Base-by-base conservation (phyloP, 306 rosid genomes). In the Vigna unguiculata region DNA sequence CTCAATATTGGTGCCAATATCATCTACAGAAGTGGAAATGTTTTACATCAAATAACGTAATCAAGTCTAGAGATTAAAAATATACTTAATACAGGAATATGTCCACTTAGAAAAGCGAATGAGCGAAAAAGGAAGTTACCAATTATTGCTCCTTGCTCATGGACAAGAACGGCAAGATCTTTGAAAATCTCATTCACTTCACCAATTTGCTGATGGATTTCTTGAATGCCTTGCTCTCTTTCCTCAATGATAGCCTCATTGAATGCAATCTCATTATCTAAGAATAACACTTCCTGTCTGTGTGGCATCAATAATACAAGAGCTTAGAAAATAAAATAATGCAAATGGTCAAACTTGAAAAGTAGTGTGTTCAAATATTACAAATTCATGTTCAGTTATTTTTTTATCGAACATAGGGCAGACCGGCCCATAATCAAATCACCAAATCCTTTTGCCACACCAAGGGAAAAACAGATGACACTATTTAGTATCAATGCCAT, bases 211-310 rank as follows among this genome's bases (percentile, higher is more conserved):
- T 86, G 87, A 87, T 94, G 98, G 77, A 94, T 86, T 88, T 94
- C 98, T 84, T 94, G 94, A 83, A 94, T 94, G 32, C 98, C 97
- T 69, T 94, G 98, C 46, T 94, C 98, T 81, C 98, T 89, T 89
- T 94, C 98, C 85, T 94, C 97, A 2, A 94, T 94, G 75, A 94
- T 84, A 78, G 97, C 93, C 88, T 94, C 98, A n/a, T 94, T 94
- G 87, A 94, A 94, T 63, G 87, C 86, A 72, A 94, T 89, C 83
- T 94, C 98, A 69, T 87, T 91, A 85, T 91, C 97, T 81, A 94
- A 81, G 71, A 92, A 85, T 83, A 90, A 55, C 32, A 94, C 96
- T 76, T 94, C 98, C 81, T 91, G 98, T 67, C 98, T 94, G 91
- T 94, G 91, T 82, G 80, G 72, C 74, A 77, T 25, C 66, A 80